Evolutionary conservation across 768 basidiomycete species (phyloP).

Genomic region (Kwoniella dejecticola): DNA sequence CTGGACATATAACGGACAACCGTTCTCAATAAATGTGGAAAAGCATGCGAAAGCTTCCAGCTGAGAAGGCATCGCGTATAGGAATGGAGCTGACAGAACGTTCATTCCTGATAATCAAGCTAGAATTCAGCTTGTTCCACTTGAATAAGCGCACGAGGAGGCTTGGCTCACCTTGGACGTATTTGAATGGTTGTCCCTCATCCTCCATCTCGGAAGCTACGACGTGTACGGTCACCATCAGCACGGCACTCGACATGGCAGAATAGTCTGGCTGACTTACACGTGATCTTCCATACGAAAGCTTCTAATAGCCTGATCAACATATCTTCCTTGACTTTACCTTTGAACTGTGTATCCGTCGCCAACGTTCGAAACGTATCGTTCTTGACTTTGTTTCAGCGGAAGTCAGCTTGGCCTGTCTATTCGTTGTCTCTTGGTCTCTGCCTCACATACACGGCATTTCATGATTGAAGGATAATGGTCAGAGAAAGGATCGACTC

Average conservation of each 20-base stretch:
- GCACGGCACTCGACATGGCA: not conserved
- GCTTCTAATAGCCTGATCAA: constrained; percentile 93
- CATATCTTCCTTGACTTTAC: constrained; percentile 95
- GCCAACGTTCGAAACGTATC: constrained; percentile 96
- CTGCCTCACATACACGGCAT: no score
- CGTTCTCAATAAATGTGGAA: constrained; percentile 89
- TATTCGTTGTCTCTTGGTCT: no score
- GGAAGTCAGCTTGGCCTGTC: not conserved
- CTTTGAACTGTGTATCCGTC: constrained; percentile 96
- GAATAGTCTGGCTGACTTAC: constrained; percentile 39
- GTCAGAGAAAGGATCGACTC: no score
- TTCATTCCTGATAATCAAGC: constrained; percentile 69
- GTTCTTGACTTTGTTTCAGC: constrained; percentile 66
- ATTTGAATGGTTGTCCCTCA: constrained; percentile 68
- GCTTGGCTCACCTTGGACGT: constrained; percentile 75
- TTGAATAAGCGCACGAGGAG: not conserved
- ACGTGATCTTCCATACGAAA: constrained; percentile 82
- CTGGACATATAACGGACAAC: constrained; percentile 94
- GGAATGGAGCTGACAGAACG: constrained; percentile 94
- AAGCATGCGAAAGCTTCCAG: constrained; percentile 99
- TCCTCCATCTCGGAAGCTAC: constrained; percentile 27
- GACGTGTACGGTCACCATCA: not conserved
- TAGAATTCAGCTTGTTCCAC: not conserved
- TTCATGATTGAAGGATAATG: no score
- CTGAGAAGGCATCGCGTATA: constrained; percentile 96